Evolutionary conservation across 1,284 basidiomycete genomes (phyloP).

Genomic region (Sporisorium iseilematis-ciliati): DNA sequence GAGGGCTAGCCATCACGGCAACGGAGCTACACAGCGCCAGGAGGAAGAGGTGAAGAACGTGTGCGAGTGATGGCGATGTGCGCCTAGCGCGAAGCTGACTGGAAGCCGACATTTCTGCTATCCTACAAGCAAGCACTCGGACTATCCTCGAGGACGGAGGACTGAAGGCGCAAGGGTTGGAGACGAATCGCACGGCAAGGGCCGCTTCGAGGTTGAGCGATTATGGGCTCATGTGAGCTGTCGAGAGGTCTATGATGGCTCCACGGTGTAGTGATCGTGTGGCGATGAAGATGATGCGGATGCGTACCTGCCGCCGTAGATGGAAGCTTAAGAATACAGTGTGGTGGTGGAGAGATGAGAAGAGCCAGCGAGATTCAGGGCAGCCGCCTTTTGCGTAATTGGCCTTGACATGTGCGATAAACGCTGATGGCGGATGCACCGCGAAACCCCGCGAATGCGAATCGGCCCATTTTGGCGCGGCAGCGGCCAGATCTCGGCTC

Average conservation of each 20-base stretch:
- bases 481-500: neutral
- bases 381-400: too few relatives aligned
- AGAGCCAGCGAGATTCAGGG: too few relatives aligned
- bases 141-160: neutral
- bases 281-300: neutral
- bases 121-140: neutral
- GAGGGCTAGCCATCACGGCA: slow-evolving; percentile 14
- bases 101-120: neutral
- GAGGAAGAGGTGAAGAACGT: slow-evolving; percentile 6
- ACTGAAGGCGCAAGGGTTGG: neutral
- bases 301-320: neutral
- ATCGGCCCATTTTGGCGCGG: slow-evolving; percentile 4
- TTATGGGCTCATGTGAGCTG: slow-evolving; percentile 25
- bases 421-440: neutral
- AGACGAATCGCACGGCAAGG: neutral
- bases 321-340: too few relatives aligned
- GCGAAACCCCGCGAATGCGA: neutral
- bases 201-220: slow-evolving; percentile 3
- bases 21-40: slow-evolving; percentile 4
- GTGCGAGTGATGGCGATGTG: slow-evolving; percentile 1
- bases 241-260: neutral
- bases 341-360: too few relatives aligned
- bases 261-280: neutral
- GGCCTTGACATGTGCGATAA: too few relatives aligned
- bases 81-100: slow-evolving; percentile 8